A percentile compares a stretch with the other conserved stretches of the same genome.
Conservation (phyloP, 78 protist genomes). For the Mastigamoeba balamuthi region DNA sequence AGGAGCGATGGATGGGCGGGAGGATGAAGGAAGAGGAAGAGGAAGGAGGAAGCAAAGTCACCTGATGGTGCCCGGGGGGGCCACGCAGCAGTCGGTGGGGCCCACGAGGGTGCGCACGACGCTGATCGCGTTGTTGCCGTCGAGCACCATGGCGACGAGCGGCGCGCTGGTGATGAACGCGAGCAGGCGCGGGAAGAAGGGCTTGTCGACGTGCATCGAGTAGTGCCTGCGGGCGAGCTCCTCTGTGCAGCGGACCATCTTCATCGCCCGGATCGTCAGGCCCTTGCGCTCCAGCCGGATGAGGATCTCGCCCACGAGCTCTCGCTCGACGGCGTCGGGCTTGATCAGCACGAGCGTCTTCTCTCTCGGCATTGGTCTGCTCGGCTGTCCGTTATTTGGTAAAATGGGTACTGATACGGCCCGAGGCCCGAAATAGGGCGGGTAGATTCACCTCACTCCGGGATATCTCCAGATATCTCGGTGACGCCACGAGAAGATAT, state of each 20-base stretch:
- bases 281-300: slow-evolving; percentile 51
- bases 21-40: too few species aligned
- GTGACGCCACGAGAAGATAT: too few species aligned
- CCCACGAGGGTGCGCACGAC: background rate
- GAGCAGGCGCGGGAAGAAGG: slow-evolving; percentile 15
- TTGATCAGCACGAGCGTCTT: slow-evolving; percentile 59
- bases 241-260: slow-evolving; percentile 11
- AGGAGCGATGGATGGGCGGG: too few species aligned
- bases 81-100: background rate
- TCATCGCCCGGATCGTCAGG: slow-evolving; percentile 27
- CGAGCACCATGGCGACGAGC: background rate
- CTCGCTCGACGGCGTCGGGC: slow-evolving; percentile 77
- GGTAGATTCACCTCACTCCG: too few species aligned
- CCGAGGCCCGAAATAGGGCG: too few species aligned
- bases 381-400: too few species aligned
- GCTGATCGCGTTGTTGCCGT: background rate
- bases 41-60: background rate
- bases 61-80: background rate
- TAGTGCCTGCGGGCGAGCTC: slow-evolving; percentile 32
- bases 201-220: background rate
- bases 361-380: too few species aligned
- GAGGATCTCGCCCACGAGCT: slow-evolving; percentile 59
- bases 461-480: too few species aligned
- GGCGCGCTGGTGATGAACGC: slow-evolving; percentile 31
- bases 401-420: too few species aligned